Conservation (phyloP, 768 basidiomycete genomes). For the Mycena rosella region DNA sequence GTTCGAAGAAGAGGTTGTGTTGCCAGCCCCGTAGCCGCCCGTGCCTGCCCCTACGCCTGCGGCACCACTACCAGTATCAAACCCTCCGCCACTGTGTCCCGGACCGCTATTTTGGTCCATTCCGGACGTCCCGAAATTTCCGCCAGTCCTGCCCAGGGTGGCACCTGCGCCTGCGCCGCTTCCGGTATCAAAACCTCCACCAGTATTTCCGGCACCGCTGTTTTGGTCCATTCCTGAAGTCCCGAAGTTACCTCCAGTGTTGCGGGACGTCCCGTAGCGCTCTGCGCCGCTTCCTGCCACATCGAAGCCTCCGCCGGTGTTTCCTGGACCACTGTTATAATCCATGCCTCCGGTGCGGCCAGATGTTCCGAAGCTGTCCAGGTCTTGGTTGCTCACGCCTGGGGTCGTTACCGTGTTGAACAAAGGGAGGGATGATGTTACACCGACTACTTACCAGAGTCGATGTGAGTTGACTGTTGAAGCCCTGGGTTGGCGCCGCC, state of each 20-base stretch:
- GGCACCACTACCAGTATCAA: neutral
- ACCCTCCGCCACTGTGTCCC: conserved; percentile 15
- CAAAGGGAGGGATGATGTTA: too few relatives aligned
- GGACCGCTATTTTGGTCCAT: neutral
- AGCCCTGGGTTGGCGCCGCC: too few relatives aligned
- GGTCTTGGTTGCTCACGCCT: too few relatives aligned
- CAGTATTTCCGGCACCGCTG: conserved; percentile 19
- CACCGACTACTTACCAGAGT: too few relatives aligned
- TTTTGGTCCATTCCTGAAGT: conserved; percentile 4
- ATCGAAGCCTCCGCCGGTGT: neutral
- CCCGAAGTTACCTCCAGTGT: neutral
- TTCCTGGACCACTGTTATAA: neutral
- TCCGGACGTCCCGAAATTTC: conserved; percentile 9
- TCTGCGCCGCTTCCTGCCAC: neutral
- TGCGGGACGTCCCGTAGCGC: neutral
- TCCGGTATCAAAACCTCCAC: conserved; percentile 12
- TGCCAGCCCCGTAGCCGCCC: neutral
- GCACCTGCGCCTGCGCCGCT: conserved; percentile 4
- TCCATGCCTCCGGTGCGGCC: too few relatives aligned
- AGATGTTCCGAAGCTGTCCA: too few relatives aligned
- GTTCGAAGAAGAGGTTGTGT: conserved; percentile 7
- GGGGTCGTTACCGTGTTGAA: too few relatives aligned
- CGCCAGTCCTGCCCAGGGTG: conserved; percentile 1
- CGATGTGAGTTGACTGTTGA: too few relatives aligned
- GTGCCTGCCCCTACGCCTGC: neutral